Base-by-base conservation (phyloP, 257 asterid species). In the Solanum bulbocastanum region DNA sequence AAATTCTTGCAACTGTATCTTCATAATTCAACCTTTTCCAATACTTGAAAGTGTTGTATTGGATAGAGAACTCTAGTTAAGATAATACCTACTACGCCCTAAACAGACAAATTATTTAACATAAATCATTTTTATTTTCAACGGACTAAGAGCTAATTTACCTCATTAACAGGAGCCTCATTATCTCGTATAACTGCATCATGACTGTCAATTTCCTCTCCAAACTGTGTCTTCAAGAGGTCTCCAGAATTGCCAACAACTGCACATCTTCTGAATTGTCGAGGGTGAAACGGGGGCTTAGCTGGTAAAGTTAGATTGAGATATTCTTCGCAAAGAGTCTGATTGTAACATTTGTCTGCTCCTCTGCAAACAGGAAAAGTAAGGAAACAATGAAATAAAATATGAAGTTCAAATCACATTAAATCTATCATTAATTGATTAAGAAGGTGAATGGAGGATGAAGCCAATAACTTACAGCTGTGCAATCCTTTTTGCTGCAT, bases 241-340 rank as follows among this genome's bases (percentile, higher is more conserved):
- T 97, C 99, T 83, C 99, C 99, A 0, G 99, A 97, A 91, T 97
- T 97, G 78, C 99, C 99, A 86, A 97, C 99, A 86, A 97, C 99
- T 42, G 99, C 99, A 90, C 99, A 97, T 85, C 94, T 97, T 89
- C 46, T 90, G 92, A 97, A 97, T 87, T 96, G 99, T 88, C 94
- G 95, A 69, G 99, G 99, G 91, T 95, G 99, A 92, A 96, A 95
- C 30, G 99, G 99, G 81, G 99, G 95, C 84, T 95, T 93, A 87
- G 98, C 96, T 74, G 99, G 99, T 90, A 97, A 91, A 91, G 96
- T 93, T 87, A 95, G 85, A 88, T 92, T 91, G 86, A 97, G 98
- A 90, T 95, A 93, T 88, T 97, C 98, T 91, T 97, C 99, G 78
- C 99, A 97, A 42, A 97, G 95, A 88, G 98, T 93, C 90, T 87